Conservation (phyloP, 192 early-diverging fungal species). For the Geranomyces variabilis region DNA sequence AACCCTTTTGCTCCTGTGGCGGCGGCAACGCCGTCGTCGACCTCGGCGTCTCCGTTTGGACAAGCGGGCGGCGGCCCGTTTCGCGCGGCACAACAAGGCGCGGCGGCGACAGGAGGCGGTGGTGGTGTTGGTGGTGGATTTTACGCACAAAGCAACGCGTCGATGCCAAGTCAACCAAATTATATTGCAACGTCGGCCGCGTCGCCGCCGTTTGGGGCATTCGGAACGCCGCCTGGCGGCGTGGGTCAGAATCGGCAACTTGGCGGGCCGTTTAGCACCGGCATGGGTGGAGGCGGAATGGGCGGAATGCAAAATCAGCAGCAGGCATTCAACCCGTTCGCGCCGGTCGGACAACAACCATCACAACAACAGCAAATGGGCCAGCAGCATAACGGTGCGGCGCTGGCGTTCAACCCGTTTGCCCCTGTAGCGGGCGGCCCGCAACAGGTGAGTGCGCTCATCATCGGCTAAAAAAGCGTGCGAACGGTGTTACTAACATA, state of each 20-base stretch:
- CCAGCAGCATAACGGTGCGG: not conserved
- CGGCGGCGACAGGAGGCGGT: not conserved
- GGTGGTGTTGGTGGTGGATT: too few relatives aligned
- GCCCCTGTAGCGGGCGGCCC: not conserved
- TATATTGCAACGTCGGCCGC: not conserved
- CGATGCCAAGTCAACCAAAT: conserved; percentile 4
- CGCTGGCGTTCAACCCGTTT: conserved; percentile 17
- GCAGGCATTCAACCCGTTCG: conserved; percentile 16
- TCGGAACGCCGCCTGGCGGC: not conserved
- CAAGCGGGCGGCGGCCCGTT: too few relatives aligned
- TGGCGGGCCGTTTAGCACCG: not conserved
- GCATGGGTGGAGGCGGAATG: not conserved
- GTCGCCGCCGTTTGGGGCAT: not conserved
- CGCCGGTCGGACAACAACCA: not conserved
- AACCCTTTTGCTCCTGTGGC: conserved; percentile 15
- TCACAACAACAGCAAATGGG: not conserved
- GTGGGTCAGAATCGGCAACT: too few relatives aligned
- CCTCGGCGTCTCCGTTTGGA: not conserved
- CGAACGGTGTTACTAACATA: too few relatives aligned
- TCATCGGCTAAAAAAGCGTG: not conserved
- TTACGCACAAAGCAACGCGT: too few relatives aligned
- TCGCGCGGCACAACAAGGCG: not conserved
- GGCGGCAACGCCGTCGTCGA: not conserved
- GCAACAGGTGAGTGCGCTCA: not conserved
- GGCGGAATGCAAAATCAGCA: not conserved